Evolutionary conservation across 2,329 filamentous ascomycete genomes (phyloP), one percentile per base, ranked within the genome.

Genomic region (Pseudocercospora macadamiae): DNA sequence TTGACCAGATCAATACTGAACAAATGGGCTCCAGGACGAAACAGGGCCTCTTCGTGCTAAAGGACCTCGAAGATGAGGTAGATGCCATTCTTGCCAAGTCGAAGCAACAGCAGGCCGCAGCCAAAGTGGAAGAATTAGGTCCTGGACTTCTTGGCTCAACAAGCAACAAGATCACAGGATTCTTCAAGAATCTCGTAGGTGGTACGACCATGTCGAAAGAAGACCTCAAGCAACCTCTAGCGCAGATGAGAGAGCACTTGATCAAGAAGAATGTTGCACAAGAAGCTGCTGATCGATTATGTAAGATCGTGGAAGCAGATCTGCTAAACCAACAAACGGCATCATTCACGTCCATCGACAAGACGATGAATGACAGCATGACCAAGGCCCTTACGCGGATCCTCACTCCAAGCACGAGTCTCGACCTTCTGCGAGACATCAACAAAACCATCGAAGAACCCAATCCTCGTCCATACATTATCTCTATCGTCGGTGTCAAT

Each of bases 401-500:
- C 75, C 86, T 99, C 51, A 99, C 95, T 0, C 96, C 96, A 0
- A 97, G 93, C 1, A 93, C 90, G 5, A 97, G 93, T 2, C 84
- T 97, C 64, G 95, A 99, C 75, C 86, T 99, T 49, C 87, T 99
- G 47, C 91, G 93, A 68, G 92, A 96, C 73, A 97, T 99, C 67
- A 88, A 93, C 71, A 84, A 88, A 44, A 85, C 89, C 26, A 86
- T 96, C 62, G 88, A 86, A 5, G 81, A 66, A 1, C 68, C 75
- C 10, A 68, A 85, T 9, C 88, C 90, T 1, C 88, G 95, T 3
- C 95, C 95, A 42, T 99, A 97, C 73, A 93, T 97, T 70, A 96
- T 99, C 73, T 97, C 92, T 57, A 96, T 99, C 62, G 95, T 99
- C 42, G 95, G 95, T 62, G 95, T 99, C 73, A 99, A 99, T 74